Evolutionary conservation across 805 yeast species (phyloP).

Genomic region (Naumovozyma castellii): DNA sequence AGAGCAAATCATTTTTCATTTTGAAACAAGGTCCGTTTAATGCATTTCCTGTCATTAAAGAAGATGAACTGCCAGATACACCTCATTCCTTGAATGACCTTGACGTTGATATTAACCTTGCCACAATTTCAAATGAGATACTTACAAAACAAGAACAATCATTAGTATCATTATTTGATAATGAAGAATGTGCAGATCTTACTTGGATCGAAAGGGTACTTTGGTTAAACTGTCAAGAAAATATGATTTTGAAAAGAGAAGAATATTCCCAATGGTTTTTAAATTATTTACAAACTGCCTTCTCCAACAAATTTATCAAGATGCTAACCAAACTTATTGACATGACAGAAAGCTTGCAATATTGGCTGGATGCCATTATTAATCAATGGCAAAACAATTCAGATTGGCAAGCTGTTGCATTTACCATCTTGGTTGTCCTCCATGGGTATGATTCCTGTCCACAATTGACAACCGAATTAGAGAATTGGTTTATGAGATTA

Average conservation of each 20-base stretch:
- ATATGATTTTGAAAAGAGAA: conserved; percentile 10
- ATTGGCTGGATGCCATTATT: conserved; percentile 1
- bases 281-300: conserved; percentile 7
- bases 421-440: conserved; percentile 3
- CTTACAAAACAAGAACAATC: too few species aligned
- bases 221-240: conserved; percentile 12
- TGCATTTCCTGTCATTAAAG: conserved; percentile 4
- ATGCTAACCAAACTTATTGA: conserved; percentile 7
- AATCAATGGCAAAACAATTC: neutral
- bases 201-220: conserved; percentile 3
- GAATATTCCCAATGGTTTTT: conserved; percentile 15
- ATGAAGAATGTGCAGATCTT: too few species aligned
- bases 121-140: neutral
- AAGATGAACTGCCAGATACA: neutral
- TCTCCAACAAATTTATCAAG: conserved; percentile 7
- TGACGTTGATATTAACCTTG: neutral
- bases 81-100: neutral
- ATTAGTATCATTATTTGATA: too few species aligned
- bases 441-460: conserved; percentile 9
- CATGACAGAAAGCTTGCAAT: conserved; percentile 3
- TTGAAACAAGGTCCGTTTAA: conserved; percentile 14
- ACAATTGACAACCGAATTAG: conserved; percentile 6
- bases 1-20: neutral
- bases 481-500: conserved; percentile 13
- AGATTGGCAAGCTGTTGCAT: conserved; percentile 5